Evolutionary conservation across 2,329 filamentous ascomycete species (phyloP).

Genomic region (Apiospora rasikravindrae): DNA sequence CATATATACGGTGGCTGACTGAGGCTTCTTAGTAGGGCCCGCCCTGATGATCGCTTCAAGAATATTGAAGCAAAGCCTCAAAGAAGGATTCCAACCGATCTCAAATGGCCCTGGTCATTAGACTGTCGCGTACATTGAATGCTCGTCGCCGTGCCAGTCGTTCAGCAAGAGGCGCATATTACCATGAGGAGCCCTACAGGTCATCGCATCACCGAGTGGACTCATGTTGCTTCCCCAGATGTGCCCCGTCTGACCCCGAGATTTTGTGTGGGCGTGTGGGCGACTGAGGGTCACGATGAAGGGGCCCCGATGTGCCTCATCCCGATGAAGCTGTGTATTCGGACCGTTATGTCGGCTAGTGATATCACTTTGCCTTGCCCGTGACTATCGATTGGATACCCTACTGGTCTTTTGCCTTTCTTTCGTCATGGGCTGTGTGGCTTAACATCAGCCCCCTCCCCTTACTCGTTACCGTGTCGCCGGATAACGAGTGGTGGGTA

Average conservation of each 20-base stretch:
- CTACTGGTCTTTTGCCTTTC: background rate
- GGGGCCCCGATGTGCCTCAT: background rate
- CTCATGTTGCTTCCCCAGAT: background rate
- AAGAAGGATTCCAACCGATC: background rate
- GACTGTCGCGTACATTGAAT: background rate
- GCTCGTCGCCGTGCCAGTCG: background rate
- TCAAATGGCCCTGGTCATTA: background rate
- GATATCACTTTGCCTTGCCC: background rate
- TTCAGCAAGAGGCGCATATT: background rate
- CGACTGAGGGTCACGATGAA: background rate
- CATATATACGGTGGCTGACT: background rate
- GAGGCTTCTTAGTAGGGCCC: background rate
- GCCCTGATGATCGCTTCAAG: background rate
- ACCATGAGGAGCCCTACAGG: background rate
- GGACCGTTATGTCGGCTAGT: conserved; percentile 8
- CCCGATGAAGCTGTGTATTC: background rate
- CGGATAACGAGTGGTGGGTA: background rate
- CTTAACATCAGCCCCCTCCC: background rate
- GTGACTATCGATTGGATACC: background rate
- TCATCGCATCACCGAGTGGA: background rate
- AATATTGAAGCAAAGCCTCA: background rate
- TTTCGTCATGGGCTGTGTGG: background rate
- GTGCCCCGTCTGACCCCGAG: background rate
- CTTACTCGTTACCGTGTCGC: background rate
- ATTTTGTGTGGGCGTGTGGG: background rate